A percentile compares a stretch with the other conserved stretches of the same genome.
These are phyloP conservation scores for Pouteria campechiana DNA, from an alignment of 179 eudicot species.

Conservation along the genomic window DNA sequence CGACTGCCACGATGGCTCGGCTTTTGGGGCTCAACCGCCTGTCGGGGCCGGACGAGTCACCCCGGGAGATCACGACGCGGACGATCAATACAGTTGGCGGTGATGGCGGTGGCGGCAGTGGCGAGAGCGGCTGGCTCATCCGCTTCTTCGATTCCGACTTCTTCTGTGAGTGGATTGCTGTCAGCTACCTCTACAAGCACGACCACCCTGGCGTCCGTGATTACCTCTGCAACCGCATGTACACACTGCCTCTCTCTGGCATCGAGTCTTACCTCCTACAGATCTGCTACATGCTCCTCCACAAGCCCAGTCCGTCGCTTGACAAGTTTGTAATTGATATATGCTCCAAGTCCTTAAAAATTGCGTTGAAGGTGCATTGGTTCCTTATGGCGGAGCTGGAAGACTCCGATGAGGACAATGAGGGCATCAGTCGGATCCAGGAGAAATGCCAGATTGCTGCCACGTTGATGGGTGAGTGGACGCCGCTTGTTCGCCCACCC, in stretches of 20 bases:
- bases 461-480: slow-evolving; percentile 94
- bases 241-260: slow-evolving; percentile 82
- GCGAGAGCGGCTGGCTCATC: slow-evolving; percentile 93
- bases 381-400: slow-evolving; percentile 95
- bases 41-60: slow-evolving; percentile 64
- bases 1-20: slow-evolving; percentile 67
- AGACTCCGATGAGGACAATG: slow-evolving; percentile 92
- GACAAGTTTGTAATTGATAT: slow-evolving; percentile 97
- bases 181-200: slow-evolving; percentile 95
- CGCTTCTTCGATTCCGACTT: slow-evolving; percentile 91
- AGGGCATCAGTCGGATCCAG: slow-evolving; percentile 93
- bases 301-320: slow-evolving; percentile 93
- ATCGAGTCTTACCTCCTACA: slow-evolving; percentile 94
- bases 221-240: slow-evolving; percentile 92
- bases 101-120: slow-evolving; percentile 45
- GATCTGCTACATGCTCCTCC: slow-evolving; percentile 89
- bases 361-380: slow-evolving; percentile 96
- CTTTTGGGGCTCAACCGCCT: slow-evolving; percentile 66
- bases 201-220: slow-evolving; percentile 92
- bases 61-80: slow-evolving; percentile 86
- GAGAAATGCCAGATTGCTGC: slow-evolving; percentile 97
- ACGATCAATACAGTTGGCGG: slow-evolving; percentile 60
- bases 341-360: slow-evolving; percentile 67
- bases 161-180: slow-evolving; percentile 99
- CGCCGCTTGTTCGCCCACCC: slow-evolving; percentile 62